Evolutionary conservation across 192 early-diverging fungal species (phyloP).

Genomic region (Coemansia sp.): DNA sequence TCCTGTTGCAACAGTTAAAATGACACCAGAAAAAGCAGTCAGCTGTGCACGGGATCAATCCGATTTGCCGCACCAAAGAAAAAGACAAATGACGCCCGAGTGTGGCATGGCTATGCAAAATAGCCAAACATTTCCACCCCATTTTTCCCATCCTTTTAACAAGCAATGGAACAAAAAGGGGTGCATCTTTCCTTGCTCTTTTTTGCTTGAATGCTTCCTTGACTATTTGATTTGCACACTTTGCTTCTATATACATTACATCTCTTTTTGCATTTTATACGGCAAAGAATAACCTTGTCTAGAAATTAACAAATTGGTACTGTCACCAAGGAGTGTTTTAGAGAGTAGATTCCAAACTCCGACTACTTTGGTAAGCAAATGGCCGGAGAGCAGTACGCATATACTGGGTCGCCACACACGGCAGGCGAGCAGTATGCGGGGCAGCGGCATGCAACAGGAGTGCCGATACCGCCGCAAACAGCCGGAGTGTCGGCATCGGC

Average conservation of each 20-base stretch:
- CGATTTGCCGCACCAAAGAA: not conserved
- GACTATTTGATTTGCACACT: not conserved
- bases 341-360: not conserved
- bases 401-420: conserved; percentile 25
- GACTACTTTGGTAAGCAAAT: conserved; percentile 15
- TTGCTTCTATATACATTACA: not conserved
- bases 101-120: not conserved
- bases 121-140: not conserved
- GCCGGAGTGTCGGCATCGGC: conserved; percentile 15
- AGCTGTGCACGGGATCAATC: conserved; percentile 1
- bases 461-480: conserved; percentile 14
- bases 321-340: no score
- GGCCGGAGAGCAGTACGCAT: conserved; percentile 28
- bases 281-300: no score
- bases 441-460: conserved; percentile 3
- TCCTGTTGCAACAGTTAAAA: not conserved
- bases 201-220: conserved; percentile 5
- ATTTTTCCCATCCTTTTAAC: not conserved
- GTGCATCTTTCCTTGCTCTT: not conserved
- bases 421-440: conserved; percentile 23
- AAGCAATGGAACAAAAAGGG: not conserved
- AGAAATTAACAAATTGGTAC: no score
- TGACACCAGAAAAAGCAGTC: not conserved
- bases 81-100: not conserved
- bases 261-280: not conserved